phyloP scores from a whole-genome alignment of 106 monocot species.

The Dioscorea alata region DNA sequence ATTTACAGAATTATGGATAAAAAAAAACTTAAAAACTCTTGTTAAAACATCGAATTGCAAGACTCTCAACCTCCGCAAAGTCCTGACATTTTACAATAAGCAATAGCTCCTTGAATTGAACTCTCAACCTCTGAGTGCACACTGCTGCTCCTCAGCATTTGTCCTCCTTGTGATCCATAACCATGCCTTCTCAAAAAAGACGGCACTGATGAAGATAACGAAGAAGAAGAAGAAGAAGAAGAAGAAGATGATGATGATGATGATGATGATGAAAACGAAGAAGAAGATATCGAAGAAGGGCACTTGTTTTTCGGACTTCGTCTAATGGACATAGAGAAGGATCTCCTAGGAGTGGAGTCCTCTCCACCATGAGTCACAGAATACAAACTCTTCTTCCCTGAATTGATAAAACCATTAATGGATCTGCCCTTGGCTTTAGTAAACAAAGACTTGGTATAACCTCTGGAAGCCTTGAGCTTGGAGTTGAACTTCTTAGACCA shows the following conservation, averaged over 20 bases:
- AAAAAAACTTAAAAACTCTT: too few relatives aligned
- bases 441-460: conserved; percentile 69
- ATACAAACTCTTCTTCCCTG: too few relatives aligned
- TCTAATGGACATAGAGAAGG: conserved; percentile 51
- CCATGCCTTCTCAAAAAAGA: conserved; percentile 34
- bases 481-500: conserved; percentile 62
- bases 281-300: conserved; percentile 26
- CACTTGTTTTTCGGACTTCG: conserved; percentile 7
- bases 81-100: conserved; percentile 71
- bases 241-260: conserved; percentile 50
- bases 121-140: conserved; percentile 68
- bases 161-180: neutral
- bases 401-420: too few relatives aligned
- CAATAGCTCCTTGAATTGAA: conserved; percentile 78
- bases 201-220: conserved; percentile 40
- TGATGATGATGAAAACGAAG: conserved; percentile 22
- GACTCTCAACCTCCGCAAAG: conserved; percentile 22
- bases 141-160: conserved; percentile 55
- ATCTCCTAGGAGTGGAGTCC: conserved; percentile 31
- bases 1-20: too few relatives aligned
- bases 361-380: conserved; percentile 13
- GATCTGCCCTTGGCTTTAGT: conserved; percentile 8
- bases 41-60: too few relatives aligned
- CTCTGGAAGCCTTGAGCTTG: conserved; percentile 65
- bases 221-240: conserved; percentile 7